phyloP scores from a whole-genome alignment of 1,139 yeast species.

The Candida sojae region DNA sequence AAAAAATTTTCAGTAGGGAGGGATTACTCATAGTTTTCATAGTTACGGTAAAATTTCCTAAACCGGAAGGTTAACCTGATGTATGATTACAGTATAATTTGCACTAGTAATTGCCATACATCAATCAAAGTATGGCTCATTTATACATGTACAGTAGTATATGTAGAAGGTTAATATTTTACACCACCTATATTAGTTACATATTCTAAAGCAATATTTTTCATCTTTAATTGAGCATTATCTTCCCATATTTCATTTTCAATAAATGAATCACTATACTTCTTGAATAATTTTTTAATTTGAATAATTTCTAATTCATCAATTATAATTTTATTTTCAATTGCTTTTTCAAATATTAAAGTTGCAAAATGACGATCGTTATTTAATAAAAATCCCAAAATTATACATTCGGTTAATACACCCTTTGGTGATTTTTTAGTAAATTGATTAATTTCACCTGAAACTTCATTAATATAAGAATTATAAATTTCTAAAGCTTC shows the following conservation, averaged over 20 bases:
- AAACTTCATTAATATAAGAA: slow-evolving; percentile 42
- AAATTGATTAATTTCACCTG: slow-evolving; percentile 32
- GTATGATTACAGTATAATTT: neutral
- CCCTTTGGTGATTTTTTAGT: slow-evolving; percentile 48
- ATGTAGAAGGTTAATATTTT: neutral
- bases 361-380: slow-evolving; percentile 65
- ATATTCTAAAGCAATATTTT: slow-evolving; percentile 9
- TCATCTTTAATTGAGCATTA: slow-evolving; percentile 10
- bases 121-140: no score
- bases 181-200: slow-evolving; percentile 8
- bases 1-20: neutral
- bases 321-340: slow-evolving; percentile 40
- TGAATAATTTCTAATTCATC: slow-evolving; percentile 45
- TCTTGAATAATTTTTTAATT: slow-evolving; percentile 50
- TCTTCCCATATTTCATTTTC: slow-evolving; percentile 32
- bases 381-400: slow-evolving; percentile 48
- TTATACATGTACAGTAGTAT: no score
- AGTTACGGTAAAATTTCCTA: slow-evolving; percentile 7
- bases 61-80: slow-evolving; percentile 1
- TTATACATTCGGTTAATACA: slow-evolving; percentile 52
- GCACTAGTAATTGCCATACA: no score
- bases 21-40: neutral
- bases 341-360: slow-evolving; percentile 58
- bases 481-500: slow-evolving; percentile 54
- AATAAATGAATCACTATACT: slow-evolving; percentile 55